A percentile compares a stretch with the other conserved stretches of the same genome.
phyloP scores from a whole-genome alignment of 2,329 filamentous ascomycete species.

The Pezicula radicicola region DNA sequence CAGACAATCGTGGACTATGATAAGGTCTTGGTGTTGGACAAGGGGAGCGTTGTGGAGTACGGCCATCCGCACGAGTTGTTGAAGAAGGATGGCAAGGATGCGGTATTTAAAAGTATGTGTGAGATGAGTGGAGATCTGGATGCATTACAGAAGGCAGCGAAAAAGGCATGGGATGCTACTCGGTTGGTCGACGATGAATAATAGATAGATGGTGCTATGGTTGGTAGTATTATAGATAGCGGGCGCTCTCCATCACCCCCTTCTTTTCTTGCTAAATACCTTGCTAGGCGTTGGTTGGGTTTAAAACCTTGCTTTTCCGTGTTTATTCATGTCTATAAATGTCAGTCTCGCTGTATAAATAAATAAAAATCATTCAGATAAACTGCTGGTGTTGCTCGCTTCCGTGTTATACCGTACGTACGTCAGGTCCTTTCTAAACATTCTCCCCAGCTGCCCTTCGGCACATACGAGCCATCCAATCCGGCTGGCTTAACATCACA shows the following conservation, averaged over 20 bases:
- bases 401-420: not conserved
- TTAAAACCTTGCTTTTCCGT: too few relatives aligned
- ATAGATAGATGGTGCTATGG: not conserved
- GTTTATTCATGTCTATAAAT: too few relatives aligned
- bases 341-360: too few relatives aligned
- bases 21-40: slow-evolving; percentile 91
- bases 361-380: not conserved
- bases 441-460: slow-evolving; percentile 1
- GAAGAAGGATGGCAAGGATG: slow-evolving; percentile 52
- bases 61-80: slow-evolving; percentile 86
- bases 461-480: slow-evolving; percentile 16
- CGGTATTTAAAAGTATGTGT: slow-evolving; percentile 63
- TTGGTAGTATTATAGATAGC: not conserved
- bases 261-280: not conserved
- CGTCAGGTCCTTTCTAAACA: not conserved
- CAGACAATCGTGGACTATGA: slow-evolving; percentile 99
- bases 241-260: not conserved
- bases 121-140: slow-evolving; percentile 65
- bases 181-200: slow-evolving; percentile 35
- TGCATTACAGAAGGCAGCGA: slow-evolving; percentile 49
- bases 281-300: too few relatives aligned
- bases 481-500: slow-evolving; percentile 12
- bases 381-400: not conserved
- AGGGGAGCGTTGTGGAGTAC: slow-evolving; percentile 82
- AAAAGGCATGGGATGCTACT: slow-evolving; percentile 38